Conservation (phyloP, 169 alveolate genomes). For the Neospora caninum region DNA sequence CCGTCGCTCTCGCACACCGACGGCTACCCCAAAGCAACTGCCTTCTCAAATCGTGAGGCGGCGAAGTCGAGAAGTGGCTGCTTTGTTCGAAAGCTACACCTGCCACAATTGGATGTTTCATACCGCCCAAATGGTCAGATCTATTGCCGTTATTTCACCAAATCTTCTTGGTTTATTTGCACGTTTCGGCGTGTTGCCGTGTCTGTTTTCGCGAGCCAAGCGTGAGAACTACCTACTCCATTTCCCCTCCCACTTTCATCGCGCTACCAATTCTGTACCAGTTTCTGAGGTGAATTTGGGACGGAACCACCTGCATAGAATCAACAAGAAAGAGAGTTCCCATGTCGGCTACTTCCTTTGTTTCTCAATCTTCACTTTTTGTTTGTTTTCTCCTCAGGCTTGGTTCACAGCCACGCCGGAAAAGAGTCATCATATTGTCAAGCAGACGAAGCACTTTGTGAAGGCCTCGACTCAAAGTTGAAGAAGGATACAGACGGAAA, state of each 20-base stretch:
- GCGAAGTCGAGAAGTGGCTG: conserved; percentile 65
- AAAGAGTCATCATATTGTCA: conserved; percentile 65
- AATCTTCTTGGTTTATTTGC: background rate
- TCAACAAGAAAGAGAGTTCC: no score
- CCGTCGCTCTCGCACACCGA: conserved; percentile 96
- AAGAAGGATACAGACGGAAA: background rate
- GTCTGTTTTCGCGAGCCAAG: background rate
- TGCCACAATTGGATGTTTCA: conserved; percentile 61
- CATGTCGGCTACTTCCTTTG: no score
- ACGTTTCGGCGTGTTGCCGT: background rate
- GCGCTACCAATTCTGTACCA: no score
- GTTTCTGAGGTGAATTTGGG: no score
- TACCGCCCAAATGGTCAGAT: conserved; percentile 61
- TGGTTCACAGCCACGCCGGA: conserved; percentile 64
- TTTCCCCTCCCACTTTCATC: no score
- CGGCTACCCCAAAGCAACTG: conserved; percentile 90
- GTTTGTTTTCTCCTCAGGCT: conserved; percentile 40
- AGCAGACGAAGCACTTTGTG: conserved; percentile 73
- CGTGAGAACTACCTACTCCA: no score
- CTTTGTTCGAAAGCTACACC: conserved; percentile 67
- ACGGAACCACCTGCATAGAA: no score
- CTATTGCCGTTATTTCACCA: background rate
- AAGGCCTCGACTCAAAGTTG: conserved; percentile 68
- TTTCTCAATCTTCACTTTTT: no score
- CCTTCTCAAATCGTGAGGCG: conserved; percentile 66